phyloP scores from a whole-genome alignment of 2,329 filamentous ascomycete species.

The Cadophora malorum region DNA sequence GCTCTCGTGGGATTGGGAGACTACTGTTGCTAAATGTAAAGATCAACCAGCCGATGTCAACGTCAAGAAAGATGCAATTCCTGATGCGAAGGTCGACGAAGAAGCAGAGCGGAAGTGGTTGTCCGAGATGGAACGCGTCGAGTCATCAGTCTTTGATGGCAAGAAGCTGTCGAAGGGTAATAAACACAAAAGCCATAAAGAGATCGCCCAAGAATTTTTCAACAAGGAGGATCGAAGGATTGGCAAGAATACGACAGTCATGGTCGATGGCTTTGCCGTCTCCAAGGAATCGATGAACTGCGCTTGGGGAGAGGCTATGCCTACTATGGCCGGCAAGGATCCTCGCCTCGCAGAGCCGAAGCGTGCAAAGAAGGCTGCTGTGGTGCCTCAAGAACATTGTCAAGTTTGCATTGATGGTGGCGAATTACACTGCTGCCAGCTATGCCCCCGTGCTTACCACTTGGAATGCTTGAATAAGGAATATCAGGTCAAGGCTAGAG shows the following conservation, averaged over 20 bases:
- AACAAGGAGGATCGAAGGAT: conserved; percentile 55
- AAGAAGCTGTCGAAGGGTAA: conserved; percentile 52
- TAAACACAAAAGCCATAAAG: conserved; percentile 42
- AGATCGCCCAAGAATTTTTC: conserved; percentile 48
- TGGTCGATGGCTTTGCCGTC: conserved; percentile 61
- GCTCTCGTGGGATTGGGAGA: conserved; percentile 61
- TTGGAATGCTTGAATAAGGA: conserved; percentile 53
- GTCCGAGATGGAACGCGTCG: conserved; percentile 60
- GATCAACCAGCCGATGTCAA: conserved; percentile 55
- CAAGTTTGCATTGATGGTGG: conserved; percentile 58
- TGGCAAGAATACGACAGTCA: conserved; percentile 63
- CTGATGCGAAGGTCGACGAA: conserved; percentile 47
- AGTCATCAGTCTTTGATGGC: conserved; percentile 63
- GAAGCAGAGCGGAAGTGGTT: conserved; percentile 63
- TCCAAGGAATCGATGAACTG: conserved; percentile 61
- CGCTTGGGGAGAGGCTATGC: conserved; percentile 61
- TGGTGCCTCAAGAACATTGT: conserved; percentile 58
- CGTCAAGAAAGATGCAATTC: conserved; percentile 44
- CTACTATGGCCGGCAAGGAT: conserved; percentile 62
- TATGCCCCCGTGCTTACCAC: conserved; percentile 63
- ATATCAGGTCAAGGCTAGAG: conserved; percentile 50
- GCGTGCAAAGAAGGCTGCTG: conserved; percentile 53
- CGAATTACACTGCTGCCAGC: conserved; percentile 54
- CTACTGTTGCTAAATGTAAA: conserved; percentile 59
- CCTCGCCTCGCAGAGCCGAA: conserved; percentile 56